A percentile compares a stretch with the other conserved stretches of the same genome.
Conservation (phyloP, 1,284 basidiomycete genomes). For the Papiliotrema nemorosa region DNA sequence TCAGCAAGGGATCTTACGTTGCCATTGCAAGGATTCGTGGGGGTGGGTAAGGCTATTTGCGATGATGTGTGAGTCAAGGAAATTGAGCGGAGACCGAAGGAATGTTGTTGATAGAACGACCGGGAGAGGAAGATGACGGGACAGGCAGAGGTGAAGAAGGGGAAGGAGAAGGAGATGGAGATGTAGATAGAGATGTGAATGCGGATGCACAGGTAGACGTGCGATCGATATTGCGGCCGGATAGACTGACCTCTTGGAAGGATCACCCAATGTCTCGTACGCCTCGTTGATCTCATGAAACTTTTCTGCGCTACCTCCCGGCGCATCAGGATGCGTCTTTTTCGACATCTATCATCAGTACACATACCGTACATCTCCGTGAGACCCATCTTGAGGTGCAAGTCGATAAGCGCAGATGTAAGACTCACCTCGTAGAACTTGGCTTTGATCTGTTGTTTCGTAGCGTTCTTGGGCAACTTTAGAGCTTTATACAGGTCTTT, state of each 20-base stretch:
- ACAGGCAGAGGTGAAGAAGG: no score
- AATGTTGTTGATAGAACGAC: no score
- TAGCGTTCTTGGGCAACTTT: conserved; percentile 40
- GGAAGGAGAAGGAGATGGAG: no score
- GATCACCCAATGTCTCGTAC: conserved; percentile 43
- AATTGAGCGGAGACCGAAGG: no score
- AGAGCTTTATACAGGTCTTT: conserved; percentile 47
- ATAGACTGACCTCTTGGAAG: conserved; percentile 30
- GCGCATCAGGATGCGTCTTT: conserved; percentile 49
- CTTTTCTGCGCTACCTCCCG: conserved; percentile 34
- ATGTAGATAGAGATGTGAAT: no score
- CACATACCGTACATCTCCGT: neutral
- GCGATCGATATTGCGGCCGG: no score
- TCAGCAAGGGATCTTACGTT: neutral
- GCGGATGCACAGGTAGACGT: no score
- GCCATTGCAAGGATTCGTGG: no score
- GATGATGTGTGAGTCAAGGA: neutral
- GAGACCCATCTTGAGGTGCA: neutral
- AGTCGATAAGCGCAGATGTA: neutral
- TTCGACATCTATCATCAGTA: conserved; percentile 47
- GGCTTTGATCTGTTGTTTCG: conserved; percentile 50
- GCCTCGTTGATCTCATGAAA: conserved; percentile 49
- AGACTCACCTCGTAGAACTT: conserved; percentile 50
- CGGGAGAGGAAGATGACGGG: no score
- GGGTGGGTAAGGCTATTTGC: no score